Evolutionary conservation across 768 basidiomycete genomes (phyloP).

Genomic region (Suillus weaverae): DNA sequence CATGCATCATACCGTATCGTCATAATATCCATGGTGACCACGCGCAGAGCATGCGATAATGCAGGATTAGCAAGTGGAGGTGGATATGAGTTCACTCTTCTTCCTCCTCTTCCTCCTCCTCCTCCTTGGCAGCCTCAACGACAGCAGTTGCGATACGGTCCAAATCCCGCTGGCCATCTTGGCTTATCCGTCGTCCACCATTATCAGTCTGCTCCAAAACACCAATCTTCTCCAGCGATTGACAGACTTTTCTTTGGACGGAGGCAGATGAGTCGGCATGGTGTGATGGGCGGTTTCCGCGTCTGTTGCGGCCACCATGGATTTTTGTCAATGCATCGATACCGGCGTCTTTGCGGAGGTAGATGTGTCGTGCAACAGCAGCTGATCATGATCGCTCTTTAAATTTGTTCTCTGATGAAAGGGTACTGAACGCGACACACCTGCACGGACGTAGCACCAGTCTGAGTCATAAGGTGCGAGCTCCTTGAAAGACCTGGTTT

Average conservation of each 20-base stretch:
- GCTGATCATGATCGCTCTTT: constrained; percentile 45
- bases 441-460: constrained; percentile 99
- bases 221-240: constrained; percentile 97
- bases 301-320: constrained; percentile 93
- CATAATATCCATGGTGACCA: constrained; percentile 24
- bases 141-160: constrained; percentile 93
- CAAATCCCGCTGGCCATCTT: constrained; percentile 95
- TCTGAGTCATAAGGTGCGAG: constrained; percentile 98
- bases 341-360: constrained; percentile 97
- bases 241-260: constrained; percentile 94
- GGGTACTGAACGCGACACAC: constrained; percentile 41
- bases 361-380: constrained; percentile 97
- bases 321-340: constrained; percentile 93
- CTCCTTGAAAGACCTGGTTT: constrained; percentile 95
- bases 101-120: constrained; percentile 59
- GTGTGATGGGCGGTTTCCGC: constrained; percentile 96
- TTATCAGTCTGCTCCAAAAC: constrained; percentile 92
- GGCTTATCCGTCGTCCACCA: constrained; percentile 93
- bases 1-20: constrained; percentile 45
- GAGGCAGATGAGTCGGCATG: constrained; percentile 84
- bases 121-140: constrained; percentile 73
- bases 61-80: constrained; percentile 19
- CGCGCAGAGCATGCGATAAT: constrained; percentile 22
- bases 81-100: constrained; percentile 28
- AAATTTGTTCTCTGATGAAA: neutral